Evolutionary conservation across 768 basidiomycete species (phyloP).

Genomic region (Pleurotus pulmonarius): DNA sequence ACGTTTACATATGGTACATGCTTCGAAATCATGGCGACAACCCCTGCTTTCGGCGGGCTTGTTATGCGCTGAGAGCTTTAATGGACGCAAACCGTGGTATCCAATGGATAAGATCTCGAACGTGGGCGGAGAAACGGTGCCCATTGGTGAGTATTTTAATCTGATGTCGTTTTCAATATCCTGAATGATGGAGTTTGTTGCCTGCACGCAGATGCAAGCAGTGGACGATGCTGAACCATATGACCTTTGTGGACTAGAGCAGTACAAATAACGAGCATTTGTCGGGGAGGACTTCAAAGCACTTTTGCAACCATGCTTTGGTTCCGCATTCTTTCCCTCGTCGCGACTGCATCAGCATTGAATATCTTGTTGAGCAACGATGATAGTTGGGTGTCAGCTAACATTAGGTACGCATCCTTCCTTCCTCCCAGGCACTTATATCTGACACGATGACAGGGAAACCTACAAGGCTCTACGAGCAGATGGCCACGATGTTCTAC

Average conservation of each 20-base stretch:
- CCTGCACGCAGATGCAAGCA: neutral
- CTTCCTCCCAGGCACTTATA: neutral
- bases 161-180: neutral
- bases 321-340: neutral
- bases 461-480: constrained; percentile 20
- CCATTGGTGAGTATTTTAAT: constrained; percentile 7
- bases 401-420: constrained; percentile 20
- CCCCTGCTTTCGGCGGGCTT: too few species aligned
- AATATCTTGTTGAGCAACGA: constrained; percentile 28
- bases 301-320: neutral
- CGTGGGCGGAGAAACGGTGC: neutral
- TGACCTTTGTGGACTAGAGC: neutral
- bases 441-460: constrained; percentile 14
- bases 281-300: too few species aligned
- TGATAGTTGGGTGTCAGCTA: constrained; percentile 29
- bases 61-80: neutral
- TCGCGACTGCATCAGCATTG: constrained; percentile 9
- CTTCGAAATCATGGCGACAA: neutral
- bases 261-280: too few species aligned
- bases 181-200: neutral
- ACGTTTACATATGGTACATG: neutral
- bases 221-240: neutral
- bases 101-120: neutral
- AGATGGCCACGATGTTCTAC: constrained; percentile 23
- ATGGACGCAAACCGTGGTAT: neutral